Percentiles rank a stretch among this genome's conserved stretches.
These are phyloP conservation scores for Echinochloa phyllopogon DNA, from an alignment of 176 grass and related monocot species.

Conservation along the genomic window DNA sequence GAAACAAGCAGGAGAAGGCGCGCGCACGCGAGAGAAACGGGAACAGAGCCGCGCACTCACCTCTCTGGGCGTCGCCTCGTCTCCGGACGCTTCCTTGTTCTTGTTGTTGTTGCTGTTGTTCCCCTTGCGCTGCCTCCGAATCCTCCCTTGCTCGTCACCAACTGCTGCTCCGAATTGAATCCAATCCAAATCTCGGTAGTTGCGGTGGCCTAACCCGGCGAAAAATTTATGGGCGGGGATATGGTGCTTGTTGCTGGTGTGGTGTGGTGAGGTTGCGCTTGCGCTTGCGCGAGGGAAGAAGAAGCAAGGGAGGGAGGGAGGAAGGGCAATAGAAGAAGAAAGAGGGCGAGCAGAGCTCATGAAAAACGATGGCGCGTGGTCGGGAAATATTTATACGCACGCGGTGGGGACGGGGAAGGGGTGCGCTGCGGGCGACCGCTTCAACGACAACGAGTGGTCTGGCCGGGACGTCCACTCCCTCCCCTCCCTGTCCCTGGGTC, in stretches of 20 bases:
- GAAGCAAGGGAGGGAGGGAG: too few species aligned
- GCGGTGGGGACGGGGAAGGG: background rate
- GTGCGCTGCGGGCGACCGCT: slow-evolving; percentile 23
- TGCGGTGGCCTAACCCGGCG: background rate
- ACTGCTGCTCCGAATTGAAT: background rate
- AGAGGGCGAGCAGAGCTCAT: background rate
- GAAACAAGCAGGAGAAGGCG: background rate
- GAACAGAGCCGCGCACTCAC: slow-evolving; percentile 35
- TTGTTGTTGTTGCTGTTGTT: background rate
- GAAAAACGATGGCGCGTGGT: slow-evolving; percentile 40
- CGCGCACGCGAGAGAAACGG: background rate
- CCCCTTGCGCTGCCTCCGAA: background rate
- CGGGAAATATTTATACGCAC: slow-evolving; percentile 40
- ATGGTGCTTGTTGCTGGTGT: background rate
- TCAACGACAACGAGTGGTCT: slow-evolving; percentile 39
- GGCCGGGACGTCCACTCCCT: background rate
- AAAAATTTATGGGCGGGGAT: background rate
- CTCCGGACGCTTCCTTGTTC: slow-evolving; percentile 6
- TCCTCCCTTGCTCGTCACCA: background rate
- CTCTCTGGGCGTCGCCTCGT: background rate
- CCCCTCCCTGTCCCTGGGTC: too few species aligned
- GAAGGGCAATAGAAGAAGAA: background rate
- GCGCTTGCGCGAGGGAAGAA: too few species aligned
- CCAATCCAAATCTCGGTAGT: background rate
- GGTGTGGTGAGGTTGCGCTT: too few species aligned